These are phyloP conservation scores for Karstenula rhodostoma DNA, from an alignment of 2,329 filamentous ascomycete genomes.

Conservation along the genomic window DNA sequence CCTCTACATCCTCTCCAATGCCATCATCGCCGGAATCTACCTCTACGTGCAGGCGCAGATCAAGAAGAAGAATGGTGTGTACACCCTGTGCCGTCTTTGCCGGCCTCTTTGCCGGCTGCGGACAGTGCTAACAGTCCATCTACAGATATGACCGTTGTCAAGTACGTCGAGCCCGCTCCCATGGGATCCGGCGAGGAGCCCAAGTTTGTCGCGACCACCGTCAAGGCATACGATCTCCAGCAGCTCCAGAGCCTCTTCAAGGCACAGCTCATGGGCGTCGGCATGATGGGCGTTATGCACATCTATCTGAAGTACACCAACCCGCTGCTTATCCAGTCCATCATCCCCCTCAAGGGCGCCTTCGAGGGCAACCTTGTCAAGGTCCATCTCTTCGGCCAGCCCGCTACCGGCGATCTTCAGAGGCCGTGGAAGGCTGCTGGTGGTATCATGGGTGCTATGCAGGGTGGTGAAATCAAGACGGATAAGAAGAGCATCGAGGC, in stretches of 20 bases:
- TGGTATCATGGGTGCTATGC: slow-evolving; percentile 83
- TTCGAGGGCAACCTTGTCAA: slow-evolving; percentile 96
- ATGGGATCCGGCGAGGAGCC: slow-evolving; percentile 94
- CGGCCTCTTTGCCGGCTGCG: background rate
- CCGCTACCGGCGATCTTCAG: slow-evolving; percentile 89
- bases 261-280: slow-evolving; percentile 91
- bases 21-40: slow-evolving; percentile 86
- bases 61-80: slow-evolving; percentile 95
- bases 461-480: slow-evolving; percentile 78
- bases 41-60: slow-evolving; percentile 85
- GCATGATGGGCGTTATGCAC: slow-evolving; percentile 99
- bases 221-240: slow-evolving; percentile 90
- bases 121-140: slow-evolving; percentile 26
- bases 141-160: slow-evolving; percentile 92
- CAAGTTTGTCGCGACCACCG: slow-evolving; percentile 95
- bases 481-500: slow-evolving; percentile 71
- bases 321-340: slow-evolving; percentile 97
- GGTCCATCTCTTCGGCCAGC: slow-evolving; percentile 88
- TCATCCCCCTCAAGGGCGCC: slow-evolving; percentile 95
- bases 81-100: background rate
- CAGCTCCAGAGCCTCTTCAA: slow-evolving; percentile 89
- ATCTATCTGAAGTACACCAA: slow-evolving; percentile 99
- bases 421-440: slow-evolving; percentile 89
- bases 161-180: slow-evolving; percentile 95
- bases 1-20: slow-evolving; percentile 73